Conservation (phyloP, 148 eudicot species). For the Linanthus parryae region DNA sequence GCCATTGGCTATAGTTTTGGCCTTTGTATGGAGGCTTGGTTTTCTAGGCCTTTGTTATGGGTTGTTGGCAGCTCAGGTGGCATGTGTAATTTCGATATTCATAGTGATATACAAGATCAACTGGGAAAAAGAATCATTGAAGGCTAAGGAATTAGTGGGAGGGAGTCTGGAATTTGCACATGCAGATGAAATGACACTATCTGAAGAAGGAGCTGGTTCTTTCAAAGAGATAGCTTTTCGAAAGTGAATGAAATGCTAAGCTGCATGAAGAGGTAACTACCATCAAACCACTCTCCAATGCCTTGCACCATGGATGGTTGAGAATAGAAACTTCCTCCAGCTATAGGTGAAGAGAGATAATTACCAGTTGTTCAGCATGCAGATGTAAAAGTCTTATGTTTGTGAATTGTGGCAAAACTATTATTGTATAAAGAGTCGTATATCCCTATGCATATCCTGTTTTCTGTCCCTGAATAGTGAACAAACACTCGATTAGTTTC, state of each 20-base stretch:
- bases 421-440: too few relatives aligned
- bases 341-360: slow-evolving; percentile 3
- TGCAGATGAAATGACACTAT: slow-evolving; percentile 26
- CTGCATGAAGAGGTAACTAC: background rate
- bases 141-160: slow-evolving; percentile 75
- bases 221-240: slow-evolving; percentile 10
- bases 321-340: slow-evolving; percentile 1
- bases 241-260: slow-evolving; percentile 15
- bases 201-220: slow-evolving; percentile 31
- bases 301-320: background rate
- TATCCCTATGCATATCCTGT: too few relatives aligned
- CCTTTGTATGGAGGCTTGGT: slow-evolving; percentile 43
- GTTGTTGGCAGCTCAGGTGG: slow-evolving; percentile 66
- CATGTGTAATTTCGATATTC: slow-evolving; percentile 55
- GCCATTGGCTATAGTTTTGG: slow-evolving; percentile 65
- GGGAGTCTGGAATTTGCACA: slow-evolving; percentile 16
- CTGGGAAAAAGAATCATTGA: slow-evolving; percentile 64
- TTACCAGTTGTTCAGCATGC: background rate
- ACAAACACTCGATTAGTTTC: too few relatives aligned
- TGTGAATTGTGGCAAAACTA: background rate
- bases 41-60: slow-evolving; percentile 78
- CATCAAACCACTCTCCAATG: background rate
- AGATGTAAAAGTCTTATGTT: background rate
- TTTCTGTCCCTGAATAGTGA: too few relatives aligned
- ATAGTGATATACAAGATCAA: slow-evolving; percentile 48